Base-by-base conservation (phyloP, 2,329 filamentous ascomycete genomes). In the Rhynchosporium graminicola region DNA sequence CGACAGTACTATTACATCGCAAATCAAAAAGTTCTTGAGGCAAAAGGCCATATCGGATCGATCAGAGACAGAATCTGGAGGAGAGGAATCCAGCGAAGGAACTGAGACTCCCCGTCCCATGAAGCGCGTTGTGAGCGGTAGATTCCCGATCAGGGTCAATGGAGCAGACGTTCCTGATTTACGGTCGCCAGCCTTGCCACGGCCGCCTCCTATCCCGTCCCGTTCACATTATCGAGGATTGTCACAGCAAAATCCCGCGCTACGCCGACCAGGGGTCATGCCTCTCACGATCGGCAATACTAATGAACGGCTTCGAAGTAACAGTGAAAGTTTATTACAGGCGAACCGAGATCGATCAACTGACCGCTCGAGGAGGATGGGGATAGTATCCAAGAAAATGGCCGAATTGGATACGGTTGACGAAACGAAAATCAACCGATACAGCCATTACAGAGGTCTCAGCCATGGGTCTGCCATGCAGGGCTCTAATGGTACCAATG, bases 181-280 rank as follows among this genome's bases (percentile, higher is more conserved):
- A 48, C 85, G 86, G 66, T 94, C 90, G 3, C 90, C 90, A 13
- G 86, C 82, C 43, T 76, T 84, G 10, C 79, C 81, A 26, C 84
- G 88, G 40, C 82, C 89, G 33, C 91, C 93, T 2, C 90, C 90
- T 0, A 90, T 96, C 63, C 92, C 92, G 0, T 84, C 85, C 4
- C 84, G 89, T 64, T 95, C 92, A 3, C 92, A 97, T 74, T 91
- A 91, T 68, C 87, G 93, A 36, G 87, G 87, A 1, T 78, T 88
- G 3, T 91, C 88, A 2, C 87, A 89, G 68, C 87, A 90, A 66
- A 89, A 82, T 63, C 72, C 76, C 6, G 78, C 83, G 5, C 79
- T 86, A 51, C 85, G 90, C 61, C 82, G 88, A 61, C 90, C 92
- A 0, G 86, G 87, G 1, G 83, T 92, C n/a, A 86, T 90, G 76